Evolutionary conservation across 306 rosid species (phyloP).

Genomic region (Calophaca sinica): DNA sequence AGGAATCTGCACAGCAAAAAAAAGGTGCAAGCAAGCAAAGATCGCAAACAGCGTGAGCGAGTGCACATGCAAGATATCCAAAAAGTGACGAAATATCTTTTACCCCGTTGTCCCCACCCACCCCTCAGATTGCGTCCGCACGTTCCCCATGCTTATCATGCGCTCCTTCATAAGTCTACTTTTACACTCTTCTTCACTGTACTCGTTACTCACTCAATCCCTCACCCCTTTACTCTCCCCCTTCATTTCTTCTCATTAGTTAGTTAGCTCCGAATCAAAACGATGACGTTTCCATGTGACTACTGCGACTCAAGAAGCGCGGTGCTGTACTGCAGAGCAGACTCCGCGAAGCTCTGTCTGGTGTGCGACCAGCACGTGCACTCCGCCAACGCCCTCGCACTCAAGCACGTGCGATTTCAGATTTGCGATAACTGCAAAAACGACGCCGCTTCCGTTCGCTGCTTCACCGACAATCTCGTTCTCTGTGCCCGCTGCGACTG

Average conservation of each 20-base stretch:
- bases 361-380: conserved; percentile 61
- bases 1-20: too few relatives aligned
- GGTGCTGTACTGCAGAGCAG: conserved; percentile 52
- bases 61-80: too few relatives aligned
- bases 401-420: conserved; percentile 57
- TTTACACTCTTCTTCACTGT: neutral
- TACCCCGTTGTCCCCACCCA: conserved; percentile 39
- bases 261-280: neutral
- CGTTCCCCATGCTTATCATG: conserved; percentile 51
- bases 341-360: conserved; percentile 57
- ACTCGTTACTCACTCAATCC: neutral
- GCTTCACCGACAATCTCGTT: conserved; percentile 44
- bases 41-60: neutral
- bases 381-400: conserved; percentile 61
- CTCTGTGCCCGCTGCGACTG: conserved; percentile 53
- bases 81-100: neutral
- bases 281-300: conserved; percentile 49
- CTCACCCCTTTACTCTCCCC: neutral
- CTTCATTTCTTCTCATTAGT: too few relatives aligned
- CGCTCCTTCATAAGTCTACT: conserved; percentile 27
- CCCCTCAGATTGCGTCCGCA: too few relatives aligned
- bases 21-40: too few relatives aligned
- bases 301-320: conserved; percentile 54
- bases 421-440: conserved; percentile 48
- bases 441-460: conserved; percentile 45